These are phyloP conservation scores for Cladosporium oxysporum DNA, from an alignment of 2,329 filamentous ascomycete species.

Conservation along the genomic window DNA sequence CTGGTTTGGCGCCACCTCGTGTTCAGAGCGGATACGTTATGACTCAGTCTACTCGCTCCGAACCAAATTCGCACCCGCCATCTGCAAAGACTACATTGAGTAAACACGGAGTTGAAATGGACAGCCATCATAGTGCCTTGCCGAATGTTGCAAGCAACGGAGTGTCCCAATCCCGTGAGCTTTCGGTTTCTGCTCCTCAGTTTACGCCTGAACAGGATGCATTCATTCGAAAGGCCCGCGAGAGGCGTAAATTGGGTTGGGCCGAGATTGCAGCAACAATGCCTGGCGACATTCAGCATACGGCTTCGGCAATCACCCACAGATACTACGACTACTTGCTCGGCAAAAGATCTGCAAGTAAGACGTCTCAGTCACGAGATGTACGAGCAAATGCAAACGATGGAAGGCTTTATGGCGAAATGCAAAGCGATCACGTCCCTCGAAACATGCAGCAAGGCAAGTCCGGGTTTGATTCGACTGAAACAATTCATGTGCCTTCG, in stretches of 20 bases:
- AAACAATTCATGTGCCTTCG: slow-evolving; percentile 13
- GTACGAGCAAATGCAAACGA: background rate
- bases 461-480: slow-evolving; percentile 16
- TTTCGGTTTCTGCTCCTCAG: background rate
- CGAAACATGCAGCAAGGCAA: slow-evolving; percentile 14
- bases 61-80: background rate
- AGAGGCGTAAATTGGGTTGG: slow-evolving; percentile 1
- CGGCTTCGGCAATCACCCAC: slow-evolving; percentile 4
- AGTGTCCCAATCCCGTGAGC: background rate
- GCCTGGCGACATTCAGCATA: background rate
- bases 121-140: background rate
- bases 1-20: background rate
- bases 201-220: slow-evolving; percentile 10
- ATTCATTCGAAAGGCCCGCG: slow-evolving; percentile 7
- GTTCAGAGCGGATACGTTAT: background rate
- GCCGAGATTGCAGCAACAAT: background rate
- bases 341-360: background rate
- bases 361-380: background rate
- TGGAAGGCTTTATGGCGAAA: background rate
- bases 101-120: background rate
- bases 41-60: background rate
- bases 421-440: slow-evolving; percentile 9
- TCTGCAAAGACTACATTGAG: background rate
- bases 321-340: slow-evolving; percentile 13
- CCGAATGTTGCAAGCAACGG: background rate